phyloP scores from a whole-genome alignment of 441 rosid genomes.

The Theobroma grandiflorum region DNA sequence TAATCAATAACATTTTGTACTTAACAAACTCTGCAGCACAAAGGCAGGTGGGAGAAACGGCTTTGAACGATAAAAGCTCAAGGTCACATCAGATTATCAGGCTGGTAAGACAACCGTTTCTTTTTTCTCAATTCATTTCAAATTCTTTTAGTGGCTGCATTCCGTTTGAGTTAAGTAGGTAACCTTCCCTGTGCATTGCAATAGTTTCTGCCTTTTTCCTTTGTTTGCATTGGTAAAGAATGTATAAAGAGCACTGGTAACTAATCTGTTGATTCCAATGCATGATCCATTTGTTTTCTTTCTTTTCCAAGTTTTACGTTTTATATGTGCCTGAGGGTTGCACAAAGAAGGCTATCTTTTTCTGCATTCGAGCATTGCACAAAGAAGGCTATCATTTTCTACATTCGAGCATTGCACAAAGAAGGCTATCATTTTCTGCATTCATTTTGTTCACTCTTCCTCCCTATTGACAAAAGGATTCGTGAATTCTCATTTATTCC shows the following conservation, averaged over 20 bases:
- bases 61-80: conserved; percentile 90
- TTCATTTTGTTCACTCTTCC: background rate
- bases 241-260: background rate
- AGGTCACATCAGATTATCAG: conserved; percentile 96
- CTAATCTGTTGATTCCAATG: background rate
- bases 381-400: too few relatives aligned
- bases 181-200: background rate
- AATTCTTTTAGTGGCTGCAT: background rate
- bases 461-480: background rate
- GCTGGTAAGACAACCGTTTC: conserved; percentile 59
- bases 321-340: background rate
- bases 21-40: conserved; percentile 61
- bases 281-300: background rate
- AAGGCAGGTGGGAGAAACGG: conserved; percentile 94
- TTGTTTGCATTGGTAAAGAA: background rate
- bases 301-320: background rate
- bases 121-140: conserved; percentile 5
- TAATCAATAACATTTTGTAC: conserved; percentile 9
- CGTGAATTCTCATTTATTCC: background rate
- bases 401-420: too few relatives aligned
- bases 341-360: background rate
- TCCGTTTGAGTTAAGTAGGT: background rate
- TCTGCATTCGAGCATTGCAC: too few relatives aligned
- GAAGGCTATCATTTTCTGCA: too few relatives aligned
- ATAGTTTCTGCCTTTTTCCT: background rate